These are phyloP conservation scores for Rhizomucor pusillus DNA, from an alignment of 371 early-diverging fungal genomes.

Conservation along the genomic window DNA sequence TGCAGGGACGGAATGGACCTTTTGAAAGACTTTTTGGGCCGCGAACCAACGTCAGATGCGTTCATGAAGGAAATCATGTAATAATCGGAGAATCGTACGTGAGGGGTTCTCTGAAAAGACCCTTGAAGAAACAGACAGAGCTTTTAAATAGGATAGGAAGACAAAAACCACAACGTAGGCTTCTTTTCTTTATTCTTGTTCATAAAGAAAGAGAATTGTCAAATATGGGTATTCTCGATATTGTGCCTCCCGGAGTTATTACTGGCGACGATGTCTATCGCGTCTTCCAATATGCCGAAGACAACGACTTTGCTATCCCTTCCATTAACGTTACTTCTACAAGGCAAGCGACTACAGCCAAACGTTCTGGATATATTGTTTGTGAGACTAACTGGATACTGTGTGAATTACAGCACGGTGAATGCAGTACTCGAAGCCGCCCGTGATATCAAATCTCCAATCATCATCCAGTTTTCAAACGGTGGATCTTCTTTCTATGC, in stretches of 20 bases:
- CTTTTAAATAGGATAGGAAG: neutral
- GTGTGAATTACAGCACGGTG: slow-evolving; percentile 54
- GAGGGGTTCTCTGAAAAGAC: neutral
- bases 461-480: slow-evolving; percentile 91
- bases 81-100: neutral
- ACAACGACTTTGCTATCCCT: slow-evolving; percentile 85
- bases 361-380: neutral
- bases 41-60: slow-evolving; percentile 78
- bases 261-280: slow-evolving; percentile 85
- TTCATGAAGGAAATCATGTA: slow-evolving; percentile 55
- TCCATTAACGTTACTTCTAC: slow-evolving; percentile 91
- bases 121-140: neutral
- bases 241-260: slow-evolving; percentile 86
- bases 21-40: slow-evolving; percentile 74
- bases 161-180: neutral
- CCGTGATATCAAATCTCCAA: slow-evolving; percentile 82
- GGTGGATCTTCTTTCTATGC: slow-evolving; percentile 88
- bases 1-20: slow-evolving; percentile 51
- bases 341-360: slow-evolving; percentile 24
- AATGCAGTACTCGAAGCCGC: slow-evolving; percentile 92
- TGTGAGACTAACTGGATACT: neutral
- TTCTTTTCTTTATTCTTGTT: slow-evolving; percentile 36
- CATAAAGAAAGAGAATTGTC: slow-evolving; percentile 13
- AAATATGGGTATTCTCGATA: slow-evolving; percentile 70
- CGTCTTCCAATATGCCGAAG: slow-evolving; percentile 67